A percentile compares a stretch with the other conserved stretches of the same genome.
Conservation (phyloP, 2,329 filamentous ascomycete species). For the Fusarium sp. region DNA sequence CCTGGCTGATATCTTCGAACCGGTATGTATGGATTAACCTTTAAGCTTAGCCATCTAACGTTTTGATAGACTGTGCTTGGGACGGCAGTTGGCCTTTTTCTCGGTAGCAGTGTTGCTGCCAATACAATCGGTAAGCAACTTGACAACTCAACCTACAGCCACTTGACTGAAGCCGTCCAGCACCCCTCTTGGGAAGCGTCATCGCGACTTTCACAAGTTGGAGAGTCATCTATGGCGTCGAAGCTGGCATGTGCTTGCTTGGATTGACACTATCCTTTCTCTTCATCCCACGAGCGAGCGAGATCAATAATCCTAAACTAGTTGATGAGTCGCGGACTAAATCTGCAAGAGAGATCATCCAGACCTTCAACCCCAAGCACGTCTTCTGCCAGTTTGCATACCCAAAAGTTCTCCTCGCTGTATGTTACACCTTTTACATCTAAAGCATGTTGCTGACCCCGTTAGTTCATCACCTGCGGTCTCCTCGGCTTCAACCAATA, state of each 20-base stretch:
- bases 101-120: constrained; percentile 42
- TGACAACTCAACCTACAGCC: rapidly evolving
- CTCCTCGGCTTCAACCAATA: constrained; percentile 54
- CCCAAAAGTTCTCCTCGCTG: constrained; percentile 39
- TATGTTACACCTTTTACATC: neutral
- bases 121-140: constrained; percentile 41
- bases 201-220: constrained; percentile 46
- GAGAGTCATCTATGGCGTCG: constrained; percentile 44
- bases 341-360: constrained; percentile 29
- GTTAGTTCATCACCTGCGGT: constrained; percentile 44
- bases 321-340: constrained; percentile 18
- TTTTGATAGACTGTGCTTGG: constrained; percentile 35
- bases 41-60: neutral
- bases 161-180: constrained; percentile 9
- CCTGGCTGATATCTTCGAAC: constrained; percentile 44
- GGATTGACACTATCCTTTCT: constrained; percentile 40
- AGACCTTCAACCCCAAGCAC: constrained; percentile 42
- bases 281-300: constrained; percentile 41
- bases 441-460: neutral
- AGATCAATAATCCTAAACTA: constrained; percentile 39
- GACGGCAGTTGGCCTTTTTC: constrained; percentile 43
- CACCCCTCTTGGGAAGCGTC: constrained; percentile 43
- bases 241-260: constrained; percentile 43
- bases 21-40: constrained; percentile 15
- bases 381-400: constrained; percentile 44